Evolutionary conservation across 2,329 filamentous ascomycete species (phyloP).

Genomic region (Passalora sequoiae): DNA sequence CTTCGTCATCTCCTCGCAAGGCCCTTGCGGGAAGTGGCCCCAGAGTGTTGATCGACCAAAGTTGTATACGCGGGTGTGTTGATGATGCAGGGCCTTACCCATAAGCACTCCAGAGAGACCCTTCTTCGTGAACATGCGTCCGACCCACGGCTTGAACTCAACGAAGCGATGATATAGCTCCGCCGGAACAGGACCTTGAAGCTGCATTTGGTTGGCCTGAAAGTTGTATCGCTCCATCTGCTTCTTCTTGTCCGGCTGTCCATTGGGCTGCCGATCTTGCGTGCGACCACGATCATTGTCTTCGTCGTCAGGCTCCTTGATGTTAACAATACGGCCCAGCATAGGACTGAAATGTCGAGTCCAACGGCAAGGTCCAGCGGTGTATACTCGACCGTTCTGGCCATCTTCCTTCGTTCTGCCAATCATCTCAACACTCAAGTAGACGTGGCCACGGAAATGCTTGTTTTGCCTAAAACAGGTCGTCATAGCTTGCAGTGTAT

Average conservation of each 20-base stretch:
- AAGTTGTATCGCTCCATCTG: slow-evolving; percentile 67
- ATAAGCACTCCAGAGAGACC: slow-evolving; percentile 75
- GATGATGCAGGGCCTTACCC: slow-evolving; percentile 81
- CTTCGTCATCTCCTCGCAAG: slow-evolving; percentile 64
- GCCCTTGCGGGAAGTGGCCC: slow-evolving; percentile 56
- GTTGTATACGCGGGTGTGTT: slow-evolving; percentile 85
- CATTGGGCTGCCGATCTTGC: slow-evolving; percentile 1
- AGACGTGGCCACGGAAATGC: slow-evolving; percentile 65
- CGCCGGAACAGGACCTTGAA: slow-evolving; percentile 74
- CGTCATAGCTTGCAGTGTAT: slow-evolving; percentile 64
- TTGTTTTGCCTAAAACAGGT: slow-evolving; percentile 57
- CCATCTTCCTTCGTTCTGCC: slow-evolving; percentile 63
- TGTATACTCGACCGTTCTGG: slow-evolving; percentile 64
- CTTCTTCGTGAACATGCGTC: slow-evolving; percentile 75
- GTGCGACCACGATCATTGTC: slow-evolving; percentile 11
- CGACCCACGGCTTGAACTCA: slow-evolving; percentile 86
- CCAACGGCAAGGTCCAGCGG: slow-evolving; percentile 69
- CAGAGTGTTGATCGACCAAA: slow-evolving; percentile 72
- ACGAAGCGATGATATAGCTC: slow-evolving; percentile 87
- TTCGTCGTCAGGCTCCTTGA: slow-evolving; percentile 51
- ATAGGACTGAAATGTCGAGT: slow-evolving; percentile 83
- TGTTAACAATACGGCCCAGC: slow-evolving; percentile 73
- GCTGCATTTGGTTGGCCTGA: slow-evolving; percentile 86
- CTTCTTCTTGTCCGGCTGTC: slow-evolving; percentile 37
- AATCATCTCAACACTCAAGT: slow-evolving; percentile 70